Percentiles rank a stretch among this genome's conserved stretches.
phyloP scores from a whole-genome alignment of 129 eudicot species.

The Flaveria brownii region DNA sequence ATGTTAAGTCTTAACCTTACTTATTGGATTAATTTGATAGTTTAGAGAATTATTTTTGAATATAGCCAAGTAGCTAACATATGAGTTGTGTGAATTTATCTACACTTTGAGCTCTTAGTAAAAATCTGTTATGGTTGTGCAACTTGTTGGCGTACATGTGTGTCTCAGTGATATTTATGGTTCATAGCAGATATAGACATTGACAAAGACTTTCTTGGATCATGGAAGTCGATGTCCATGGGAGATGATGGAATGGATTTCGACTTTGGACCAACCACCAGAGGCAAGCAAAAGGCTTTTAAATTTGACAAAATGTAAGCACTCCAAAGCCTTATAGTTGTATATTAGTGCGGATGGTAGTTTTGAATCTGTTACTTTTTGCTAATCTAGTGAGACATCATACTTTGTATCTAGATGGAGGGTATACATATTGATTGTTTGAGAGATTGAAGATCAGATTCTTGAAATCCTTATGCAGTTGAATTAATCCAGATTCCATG shows the following conservation, averaged over 20 bases:
- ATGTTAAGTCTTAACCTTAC: conserved; percentile 14
- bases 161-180: conserved; percentile 23
- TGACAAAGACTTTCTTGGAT: conserved; percentile 68
- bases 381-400: conserved; percentile 24
- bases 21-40: not conserved
- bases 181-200: conserved; percentile 72
- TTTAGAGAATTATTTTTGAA: not conserved
- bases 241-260: conserved; percentile 74
- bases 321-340: conserved; percentile 21
- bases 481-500: conserved; percentile 13
- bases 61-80: not conserved
- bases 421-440: not conserved
- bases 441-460: conserved; percentile 10
- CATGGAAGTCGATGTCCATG: conserved; percentile 75
- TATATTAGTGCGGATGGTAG: conserved; percentile 8
- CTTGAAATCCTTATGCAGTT: not conserved
- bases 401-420: conserved; percentile 8
- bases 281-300: conserved; percentile 66
- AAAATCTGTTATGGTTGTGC: conserved; percentile 1
- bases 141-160: not conserved
- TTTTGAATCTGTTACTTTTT: conserved; percentile 3
- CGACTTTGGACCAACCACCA: conserved; percentile 61
- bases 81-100: conserved; percentile 18
- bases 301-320: conserved; percentile 76
- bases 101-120: conserved; percentile 25